A percentile compares a stretch with the other conserved stretches of the same genome.
Conservation (phyloP, 768 basidiomycete species). For the Leccinum subgranulosum region DNA sequence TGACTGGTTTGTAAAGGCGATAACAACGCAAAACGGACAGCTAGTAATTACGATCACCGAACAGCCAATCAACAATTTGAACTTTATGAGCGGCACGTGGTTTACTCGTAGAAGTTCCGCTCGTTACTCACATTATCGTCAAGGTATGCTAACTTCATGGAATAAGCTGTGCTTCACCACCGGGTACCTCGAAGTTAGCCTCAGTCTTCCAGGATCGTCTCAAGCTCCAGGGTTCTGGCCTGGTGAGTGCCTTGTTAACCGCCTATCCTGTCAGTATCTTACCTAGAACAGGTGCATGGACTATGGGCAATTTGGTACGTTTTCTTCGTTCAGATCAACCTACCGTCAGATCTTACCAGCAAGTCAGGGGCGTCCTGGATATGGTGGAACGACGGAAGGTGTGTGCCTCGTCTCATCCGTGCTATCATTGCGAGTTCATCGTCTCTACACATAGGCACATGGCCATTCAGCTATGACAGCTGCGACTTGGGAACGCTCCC, state of each 20-base stretch:
- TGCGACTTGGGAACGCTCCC: constrained; percentile 88
- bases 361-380: constrained; percentile 75
- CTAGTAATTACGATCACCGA: constrained; percentile 80
- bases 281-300: constrained; percentile 53
- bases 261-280: constrained; percentile 1
- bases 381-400: constrained; percentile 86
- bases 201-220: constrained; percentile 69
- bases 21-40: constrained; percentile 74
- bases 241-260: constrained; percentile 43
- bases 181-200: constrained; percentile 81
- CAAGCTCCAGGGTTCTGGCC: constrained; percentile 81
- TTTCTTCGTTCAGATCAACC: background rate
- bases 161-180: constrained; percentile 96
- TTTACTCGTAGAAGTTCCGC: background rate
- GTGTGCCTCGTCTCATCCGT: constrained; percentile 13
- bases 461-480: constrained; percentile 81
- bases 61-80: constrained; percentile 68
- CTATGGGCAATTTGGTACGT: constrained; percentile 64
- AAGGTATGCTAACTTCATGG: constrained; percentile 80
- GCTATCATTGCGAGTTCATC: background rate
- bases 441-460: constrained; percentile 36
- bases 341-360: constrained; percentile 19
- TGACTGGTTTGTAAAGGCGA: constrained; percentile 36
- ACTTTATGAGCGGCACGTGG: constrained; percentile 72
- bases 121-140: constrained; percentile 5